Base-by-base conservation (phyloP, 1,139 yeast species). In the Nakaseomyces uthaithaninus region DNA sequence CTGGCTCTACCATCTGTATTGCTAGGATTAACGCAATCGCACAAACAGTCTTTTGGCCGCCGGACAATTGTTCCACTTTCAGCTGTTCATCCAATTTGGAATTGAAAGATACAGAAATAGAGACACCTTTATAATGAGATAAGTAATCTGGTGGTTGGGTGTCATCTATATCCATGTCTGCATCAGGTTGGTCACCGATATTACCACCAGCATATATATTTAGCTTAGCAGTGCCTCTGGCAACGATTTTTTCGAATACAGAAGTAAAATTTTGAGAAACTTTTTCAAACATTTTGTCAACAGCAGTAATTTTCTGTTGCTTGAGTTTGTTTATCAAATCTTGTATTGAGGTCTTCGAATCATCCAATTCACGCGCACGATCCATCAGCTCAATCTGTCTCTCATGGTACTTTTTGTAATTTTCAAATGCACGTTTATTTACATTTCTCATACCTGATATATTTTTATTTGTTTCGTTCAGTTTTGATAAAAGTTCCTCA, bases 31-130 rank as follows among this genome's bases (percentile, higher is more conserved):
- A 71, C 0, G 97, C 89, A 51, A 91, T 77, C 2, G 98, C 97
- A 68, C 97, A 89, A 15, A 91, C 67, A 0, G 97, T 84, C 58
- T 91, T 91, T 57, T 91, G 98, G 5, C 98, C 98, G 30, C 98
- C 98, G 0, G 95, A 85, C 24, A 91, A 68, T 57, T 89, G 96
- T 60, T 87, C 95, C 41, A 89, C 82, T 48, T 85, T 71, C 50
- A 83, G 86, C 58, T 85, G 95, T 53, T 87, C 96, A 58, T 87
- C 85, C 34, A 73, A 73, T 52, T 80, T 82, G 12, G 94, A 81
- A 57, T 87, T 91, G 69, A 91, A 91, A 0, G 96, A 86, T 2
- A 89, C 97, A 6, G 83, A 72, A 44, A 91, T 85, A 0, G 94
- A 75, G 3, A 91, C 87, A 15, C 97, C 97, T 10, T 72, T 68